phyloP scores from a whole-genome alignment of 257 asterid species.

The Nicotiana undulata region DNA sequence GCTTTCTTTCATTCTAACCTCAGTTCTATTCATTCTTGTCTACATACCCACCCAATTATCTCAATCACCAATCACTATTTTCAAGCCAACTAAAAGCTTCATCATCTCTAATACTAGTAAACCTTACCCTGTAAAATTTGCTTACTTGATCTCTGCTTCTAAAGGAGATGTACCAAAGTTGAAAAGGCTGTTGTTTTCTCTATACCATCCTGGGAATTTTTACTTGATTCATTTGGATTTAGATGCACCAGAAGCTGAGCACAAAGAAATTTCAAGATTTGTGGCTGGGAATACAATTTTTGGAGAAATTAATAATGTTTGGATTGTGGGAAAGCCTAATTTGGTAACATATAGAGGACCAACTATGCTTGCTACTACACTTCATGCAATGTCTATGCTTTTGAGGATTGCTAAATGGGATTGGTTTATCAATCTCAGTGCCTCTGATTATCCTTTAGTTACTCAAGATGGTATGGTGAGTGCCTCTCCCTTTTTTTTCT shows the following conservation, averaged over 20 bases:
- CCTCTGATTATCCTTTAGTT: conserved; percentile 82
- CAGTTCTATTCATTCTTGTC: conserved; percentile 40
- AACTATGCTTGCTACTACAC: conserved; percentile 83
- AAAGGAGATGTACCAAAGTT: conserved; percentile 63
- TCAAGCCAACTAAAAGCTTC: conserved; percentile 32
- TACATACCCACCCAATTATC: conserved; percentile 40
- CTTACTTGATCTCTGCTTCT: conserved; percentile 85
- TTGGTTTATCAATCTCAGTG: conserved; percentile 92
- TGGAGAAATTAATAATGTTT: conserved; percentile 58
- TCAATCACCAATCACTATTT: conserved; percentile 40
- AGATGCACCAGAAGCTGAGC: conserved; percentile 57
- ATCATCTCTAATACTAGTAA: conserved; percentile 35
- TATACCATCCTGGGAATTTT: conserved; percentile 74
- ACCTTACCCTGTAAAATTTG: conserved; percentile 63
- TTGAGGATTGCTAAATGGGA: conserved; percentile 68
- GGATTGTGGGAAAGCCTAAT: conserved; percentile 63
- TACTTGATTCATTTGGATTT: conserved; percentile 70
- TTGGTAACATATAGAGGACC: conserved; percentile 88
- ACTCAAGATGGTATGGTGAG: conserved; percentile 99
- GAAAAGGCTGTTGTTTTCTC: conserved; percentile 61
- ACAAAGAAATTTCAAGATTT: conserved; percentile 53
- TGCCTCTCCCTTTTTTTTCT: neutral
- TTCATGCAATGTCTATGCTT: conserved; percentile 69
- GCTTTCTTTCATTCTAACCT: conserved; percentile 43
- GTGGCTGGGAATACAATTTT: conserved; percentile 47